phyloP scores from a whole-genome alignment of 2,329 filamentous ascomycete genomes.

The Aspergillus tanneri region DNA sequence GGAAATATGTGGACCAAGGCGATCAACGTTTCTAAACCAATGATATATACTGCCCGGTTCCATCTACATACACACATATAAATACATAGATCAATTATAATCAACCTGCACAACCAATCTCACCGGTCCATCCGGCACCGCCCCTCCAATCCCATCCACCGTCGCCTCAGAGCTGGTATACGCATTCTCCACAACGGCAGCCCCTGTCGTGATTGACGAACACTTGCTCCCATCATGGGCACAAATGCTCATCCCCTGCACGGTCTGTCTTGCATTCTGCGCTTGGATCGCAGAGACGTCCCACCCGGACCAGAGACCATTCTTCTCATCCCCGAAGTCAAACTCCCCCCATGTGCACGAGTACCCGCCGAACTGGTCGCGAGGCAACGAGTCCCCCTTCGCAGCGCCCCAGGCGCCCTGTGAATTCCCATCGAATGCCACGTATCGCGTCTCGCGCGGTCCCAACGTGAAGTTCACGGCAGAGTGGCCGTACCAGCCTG shows the following conservation, averaged over 20 bases:
- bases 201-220: conserved; percentile 28
- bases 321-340: conserved; percentile 34
- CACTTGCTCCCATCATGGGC: conserved; percentile 23
- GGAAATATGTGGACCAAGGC: conserved; percentile 38
- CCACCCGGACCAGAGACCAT: conserved; percentile 39
- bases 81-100: conserved; percentile 23
- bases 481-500: conserved; percentile 38
- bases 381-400: conserved; percentile 25
- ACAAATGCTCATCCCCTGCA: conserved; percentile 42
- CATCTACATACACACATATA: conserved; percentile 7
- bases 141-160: conserved; percentile 38
- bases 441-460: conserved; percentile 33
- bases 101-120: conserved; percentile 29
- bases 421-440: conserved; percentile 41
- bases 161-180: conserved; percentile 28
- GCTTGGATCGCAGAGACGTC: conserved; percentile 42
- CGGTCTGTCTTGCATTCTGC: conserved; percentile 27
- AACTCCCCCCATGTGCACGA: conserved; percentile 43
- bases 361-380: conserved; percentile 33
- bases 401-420: conserved; percentile 40
- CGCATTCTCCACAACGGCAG: conserved; percentile 26
- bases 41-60: not conserved
- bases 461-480: conserved; percentile 34
- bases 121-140: conserved; percentile 31
- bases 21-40: conserved; percentile 32